Conservation (phyloP, 2,329 filamentous ascomycete genomes). For the Chalaropsis ovoidea region DNA sequence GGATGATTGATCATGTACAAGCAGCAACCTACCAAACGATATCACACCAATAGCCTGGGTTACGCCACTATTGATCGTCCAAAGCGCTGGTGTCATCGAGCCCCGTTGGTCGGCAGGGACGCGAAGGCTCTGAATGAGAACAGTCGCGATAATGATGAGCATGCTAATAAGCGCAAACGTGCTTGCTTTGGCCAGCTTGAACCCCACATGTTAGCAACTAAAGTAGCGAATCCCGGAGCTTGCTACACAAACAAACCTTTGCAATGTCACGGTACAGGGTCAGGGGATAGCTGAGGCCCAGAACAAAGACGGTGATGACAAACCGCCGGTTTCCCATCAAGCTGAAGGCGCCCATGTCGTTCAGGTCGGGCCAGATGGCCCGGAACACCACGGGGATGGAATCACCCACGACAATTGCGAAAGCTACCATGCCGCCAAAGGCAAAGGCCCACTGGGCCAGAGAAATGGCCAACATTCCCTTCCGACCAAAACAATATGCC, state of each 20-base stretch:
- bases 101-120: conserved; percentile 65
- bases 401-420: conserved; percentile 94
- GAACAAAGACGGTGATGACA: conserved; percentile 76
- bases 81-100: conserved; percentile 54
- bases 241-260: conserved; percentile 51
- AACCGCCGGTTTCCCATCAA: conserved; percentile 71
- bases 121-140: conserved; percentile 70
- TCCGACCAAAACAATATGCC: conserved; percentile 83
- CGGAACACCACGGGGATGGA: conserved; percentile 83
- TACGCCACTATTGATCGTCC: conserved; percentile 76
- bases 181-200: conserved; percentile 85
- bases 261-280: conserved; percentile 94
- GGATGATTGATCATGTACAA: conserved; percentile 7
- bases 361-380: conserved; percentile 69
- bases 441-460: conserved; percentile 96
- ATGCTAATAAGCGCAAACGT: conserved; percentile 89
- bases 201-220: conserved; percentile 18
- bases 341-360: conserved; percentile 64
- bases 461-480: conserved; percentile 76
- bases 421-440: conserved; percentile 97
- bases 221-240: background rate
- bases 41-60: conserved; percentile 97
- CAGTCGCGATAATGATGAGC: conserved; percentile 76
- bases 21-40: conserved; percentile 63
- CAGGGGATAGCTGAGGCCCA: conserved; percentile 80